phyloP scores from a whole-genome alignment of 345 rosid genomes.

The Euphorbia tirucalli region DNA sequence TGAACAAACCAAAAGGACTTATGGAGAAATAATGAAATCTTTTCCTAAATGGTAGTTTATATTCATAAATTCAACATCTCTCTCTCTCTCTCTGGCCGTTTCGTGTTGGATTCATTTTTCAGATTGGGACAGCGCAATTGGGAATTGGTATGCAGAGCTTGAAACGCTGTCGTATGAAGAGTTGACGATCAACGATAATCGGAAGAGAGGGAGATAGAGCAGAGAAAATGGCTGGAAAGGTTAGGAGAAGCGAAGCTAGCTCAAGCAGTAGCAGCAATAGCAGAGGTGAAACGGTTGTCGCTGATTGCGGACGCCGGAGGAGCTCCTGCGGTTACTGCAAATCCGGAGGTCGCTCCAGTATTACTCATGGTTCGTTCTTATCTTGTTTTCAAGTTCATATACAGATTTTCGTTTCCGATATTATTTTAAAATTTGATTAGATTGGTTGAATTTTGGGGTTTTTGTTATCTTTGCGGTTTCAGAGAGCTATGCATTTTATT shows the following conservation, averaged over 20 bases:
- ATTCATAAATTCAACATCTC: too few relatives aligned
- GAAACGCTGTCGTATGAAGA: not conserved
- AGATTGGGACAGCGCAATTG: too few relatives aligned
- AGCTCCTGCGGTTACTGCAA: constrained; percentile 78
- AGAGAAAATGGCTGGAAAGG: constrained; percentile 40
- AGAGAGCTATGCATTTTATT: too few relatives aligned
- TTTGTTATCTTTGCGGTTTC: not conserved
- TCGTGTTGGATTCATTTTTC: too few relatives aligned
- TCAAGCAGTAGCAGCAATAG: constrained; percentile 44
- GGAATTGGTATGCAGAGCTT: not conserved
- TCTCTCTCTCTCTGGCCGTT: too few relatives aligned
- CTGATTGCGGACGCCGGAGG: constrained; percentile 46
- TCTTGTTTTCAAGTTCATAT: not conserved
- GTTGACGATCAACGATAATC: not conserved
- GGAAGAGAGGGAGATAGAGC: constrained; percentile 2
- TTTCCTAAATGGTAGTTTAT: too few relatives aligned
- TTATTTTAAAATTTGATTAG: not conserved
- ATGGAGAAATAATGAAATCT: too few relatives aligned
- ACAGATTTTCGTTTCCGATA: not conserved
- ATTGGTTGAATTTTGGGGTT: not conserved
- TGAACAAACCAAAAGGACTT: not conserved
- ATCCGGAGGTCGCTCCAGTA: constrained; percentile 46
- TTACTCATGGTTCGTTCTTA: constrained; percentile 62
- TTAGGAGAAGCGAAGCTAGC: constrained; percentile 60
- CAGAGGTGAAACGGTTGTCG: constrained; percentile 54